These are phyloP conservation scores for Neoboletus magnificus DNA, from an alignment of 768 basidiomycete species.

Conservation along the genomic window DNA sequence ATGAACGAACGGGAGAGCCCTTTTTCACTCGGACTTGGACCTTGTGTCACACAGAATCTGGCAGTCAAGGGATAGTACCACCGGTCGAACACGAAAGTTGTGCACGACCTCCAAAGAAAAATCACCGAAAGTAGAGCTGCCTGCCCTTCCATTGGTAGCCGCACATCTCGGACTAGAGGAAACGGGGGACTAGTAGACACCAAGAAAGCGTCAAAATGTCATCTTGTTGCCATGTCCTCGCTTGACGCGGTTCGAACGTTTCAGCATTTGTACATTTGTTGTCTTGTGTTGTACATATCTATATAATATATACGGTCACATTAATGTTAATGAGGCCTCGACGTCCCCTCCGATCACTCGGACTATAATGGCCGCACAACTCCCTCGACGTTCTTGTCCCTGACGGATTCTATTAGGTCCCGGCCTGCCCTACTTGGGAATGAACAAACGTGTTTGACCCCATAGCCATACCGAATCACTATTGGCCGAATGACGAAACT, in stretches of 20 bases:
- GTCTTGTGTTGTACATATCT: not conserved
- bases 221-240: not conserved
- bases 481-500: not conserved
- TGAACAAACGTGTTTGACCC: not conserved
- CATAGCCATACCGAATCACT: too few relatives aligned
- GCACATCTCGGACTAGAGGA: too few relatives aligned
- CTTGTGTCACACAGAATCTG: too few relatives aligned
- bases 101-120: too few relatives aligned
- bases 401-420: not conserved
- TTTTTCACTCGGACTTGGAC: not conserved
- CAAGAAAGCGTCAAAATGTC: not conserved
- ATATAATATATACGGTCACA: not conserved
- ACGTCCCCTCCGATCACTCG: not conserved
- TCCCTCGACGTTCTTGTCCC: too few relatives aligned
- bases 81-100: too few relatives aligned
- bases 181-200: not conserved
- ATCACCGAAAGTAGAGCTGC: too few relatives aligned
- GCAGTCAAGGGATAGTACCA: too few relatives aligned
- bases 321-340: too few relatives aligned
- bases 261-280: not conserved
- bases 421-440: not conserved
- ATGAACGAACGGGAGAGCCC: not conserved
- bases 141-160: too few relatives aligned
- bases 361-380: not conserved
- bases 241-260: not conserved